Base-by-base conservation (phyloP, 345 rosid genomes). In the Passiflora organensis region DNA sequence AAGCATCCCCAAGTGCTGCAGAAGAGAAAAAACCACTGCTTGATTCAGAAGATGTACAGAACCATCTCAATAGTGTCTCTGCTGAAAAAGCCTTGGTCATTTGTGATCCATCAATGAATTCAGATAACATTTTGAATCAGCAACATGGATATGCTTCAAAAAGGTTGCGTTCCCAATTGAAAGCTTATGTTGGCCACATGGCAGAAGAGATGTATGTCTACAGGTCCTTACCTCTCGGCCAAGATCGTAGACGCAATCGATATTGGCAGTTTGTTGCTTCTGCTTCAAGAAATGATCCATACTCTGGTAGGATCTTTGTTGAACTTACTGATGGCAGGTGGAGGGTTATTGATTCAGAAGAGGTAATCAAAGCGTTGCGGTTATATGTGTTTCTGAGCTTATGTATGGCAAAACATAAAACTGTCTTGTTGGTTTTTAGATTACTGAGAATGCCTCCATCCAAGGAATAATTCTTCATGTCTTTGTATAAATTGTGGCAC, bases 141-240 rank as follows among this genome's bases (percentile, higher is more conserved):
- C 95, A 85, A 60, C 74, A 74, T 60, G 97, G 87, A 59, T 72
- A 59, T 79, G 65, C 81, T 69, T 84, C 97, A 8, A 89, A 87
- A 81, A 83, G 96, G 71, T 83, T 83, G 20, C 89, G 87, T 45
- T 85, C 96, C 21, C 89, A 83, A 61, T 60, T 87, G 69, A 94
- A 94, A 77, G 85, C 99, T 28, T 94, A 87, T 53, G 81, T 89
- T 56, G 79, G 81, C 56, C 97, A 94, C 67, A 68, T 69, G 74
- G 88, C 99, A 24, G 99, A 94, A 82, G 97, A 94, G 79, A 85
- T 82, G 59, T 85, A 85, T 71, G 83, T 77, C 11, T 94, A 89
- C 69, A 77, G 96, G 80, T 94, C 99, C 65, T 80, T 94, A 75
- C 97, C 99, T 25, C 93, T 94, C 46, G 99, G 99, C 64, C 96